Percentiles rank a stretch among this genome's conserved stretches.
Conservation (phyloP, 345 rosid genomes). For the Barbarea vulgaris region DNA sequence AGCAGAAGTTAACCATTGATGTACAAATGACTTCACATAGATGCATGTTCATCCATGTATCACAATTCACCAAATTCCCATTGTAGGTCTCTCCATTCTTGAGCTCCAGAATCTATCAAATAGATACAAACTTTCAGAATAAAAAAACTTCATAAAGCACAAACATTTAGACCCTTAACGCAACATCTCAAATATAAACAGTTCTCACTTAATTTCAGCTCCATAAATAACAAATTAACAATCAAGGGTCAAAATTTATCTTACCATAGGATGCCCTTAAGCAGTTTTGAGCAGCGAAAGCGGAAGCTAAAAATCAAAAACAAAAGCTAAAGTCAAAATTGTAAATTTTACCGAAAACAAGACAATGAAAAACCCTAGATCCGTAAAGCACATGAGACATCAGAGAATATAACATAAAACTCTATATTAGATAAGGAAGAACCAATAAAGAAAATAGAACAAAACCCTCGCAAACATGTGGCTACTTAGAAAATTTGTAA, state of each 20-base stretch:
- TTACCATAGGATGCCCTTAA: conserved; percentile 46
- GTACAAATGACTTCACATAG: conserved; percentile 99
- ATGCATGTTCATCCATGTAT: conserved; percentile 99
- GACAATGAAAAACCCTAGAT: background rate
- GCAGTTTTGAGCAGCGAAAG: conserved; percentile 42
- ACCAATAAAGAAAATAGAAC: background rate
- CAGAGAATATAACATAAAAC: too few species aligned
- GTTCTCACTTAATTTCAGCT: background rate
- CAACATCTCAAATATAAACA: background rate
- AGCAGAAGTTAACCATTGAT: conserved; percentile 61
- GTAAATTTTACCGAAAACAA: background rate
- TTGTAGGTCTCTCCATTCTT: conserved; percentile 98
- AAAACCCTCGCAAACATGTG: conserved; percentile 19
- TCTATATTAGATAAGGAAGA: background rate
- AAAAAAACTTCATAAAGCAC: background rate
- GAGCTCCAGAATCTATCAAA: conserved; percentile 76
- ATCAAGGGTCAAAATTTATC: background rate
- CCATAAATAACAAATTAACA: background rate
- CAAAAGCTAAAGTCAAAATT: background rate
- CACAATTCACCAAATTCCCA: conserved; percentile 96
- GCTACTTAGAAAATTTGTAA: background rate
- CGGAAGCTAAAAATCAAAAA: conserved; percentile 28
- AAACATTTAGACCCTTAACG: background rate
- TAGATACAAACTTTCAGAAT: background rate
- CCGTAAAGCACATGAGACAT: too few species aligned